These are phyloP conservation scores for Phytophthora fragariae DNA, from an alignment of 352 stramenopile genomes.

Conservation along the genomic window DNA sequence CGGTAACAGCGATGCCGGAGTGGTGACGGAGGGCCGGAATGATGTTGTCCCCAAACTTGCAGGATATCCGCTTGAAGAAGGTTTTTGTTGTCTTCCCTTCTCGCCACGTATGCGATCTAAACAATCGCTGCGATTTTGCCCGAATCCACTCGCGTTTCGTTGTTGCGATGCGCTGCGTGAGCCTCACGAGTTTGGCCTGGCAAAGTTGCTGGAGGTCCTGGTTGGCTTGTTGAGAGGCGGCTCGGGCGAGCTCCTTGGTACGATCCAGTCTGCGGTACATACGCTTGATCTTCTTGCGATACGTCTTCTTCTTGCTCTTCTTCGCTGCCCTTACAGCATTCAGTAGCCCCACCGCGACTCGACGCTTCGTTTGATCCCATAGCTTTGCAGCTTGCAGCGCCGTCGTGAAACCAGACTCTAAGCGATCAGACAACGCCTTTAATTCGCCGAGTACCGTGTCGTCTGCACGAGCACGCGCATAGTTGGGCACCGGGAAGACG, in stretches of 20 bases:
- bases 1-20: not conserved
- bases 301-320: not conserved
- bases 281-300: not conserved
- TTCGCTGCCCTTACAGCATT: not conserved
- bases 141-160: conserved; percentile 2
- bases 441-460: not conserved
- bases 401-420: not conserved
- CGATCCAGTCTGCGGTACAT: not conserved
- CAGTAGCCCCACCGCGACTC: not conserved
- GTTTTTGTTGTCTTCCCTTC: not conserved
- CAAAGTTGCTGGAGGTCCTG: not conserved
- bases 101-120: not conserved
- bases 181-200: not conserved
- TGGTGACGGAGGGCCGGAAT: not conserved
- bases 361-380: not conserved
- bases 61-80: conserved; percentile 1
- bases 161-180: not conserved
- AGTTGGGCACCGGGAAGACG: not conserved
- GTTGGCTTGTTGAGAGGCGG: not conserved
- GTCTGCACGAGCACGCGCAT: not conserved
- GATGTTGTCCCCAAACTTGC: conserved; percentile 3
- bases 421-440: too few species aligned
- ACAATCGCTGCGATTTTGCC: not conserved
- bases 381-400: not conserved
- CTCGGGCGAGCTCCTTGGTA: not conserved